Evolutionary conservation across 495 filamentous ascomycete species (phyloP), one percentile per base, ranked within the genome.

Genomic region (Glutinoglossum americanum): DNA sequence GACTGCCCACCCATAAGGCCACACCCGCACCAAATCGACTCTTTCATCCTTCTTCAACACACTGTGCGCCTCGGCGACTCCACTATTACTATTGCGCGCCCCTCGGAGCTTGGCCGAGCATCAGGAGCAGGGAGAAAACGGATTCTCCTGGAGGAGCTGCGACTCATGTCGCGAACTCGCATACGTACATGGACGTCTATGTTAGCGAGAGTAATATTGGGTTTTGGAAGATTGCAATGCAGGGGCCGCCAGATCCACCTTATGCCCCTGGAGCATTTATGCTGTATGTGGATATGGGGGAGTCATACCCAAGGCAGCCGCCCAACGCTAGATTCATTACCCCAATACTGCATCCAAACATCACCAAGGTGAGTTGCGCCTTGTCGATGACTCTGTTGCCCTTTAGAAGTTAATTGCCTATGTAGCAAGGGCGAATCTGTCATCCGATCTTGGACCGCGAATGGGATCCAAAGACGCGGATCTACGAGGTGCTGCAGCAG

Each of bases 161-260:
- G 32, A 11, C 32, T 47, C 19, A 62, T 62, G 57, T 62, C 19
- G 54, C 54, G 5, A 60, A 64, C 28, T 60, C 60, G 13, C 62
- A 64, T 44, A 28, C 37, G 1, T 62, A 55, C 41, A 54, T 60
- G 49, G 62, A 64, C 56, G 47, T 62, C 11, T 64, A 64, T 44
- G 60, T 64, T 27, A 60, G 54, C 54, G 53, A 64, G 51, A 37
- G 54, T 7, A 62, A 63, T 45, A 63, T 63, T 51, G 51, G 51
- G 8, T 63, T 63, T 51, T 63, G 62, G 62, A 63, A 63, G 54
- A 53, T 63, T 21, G 60, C 62, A 3, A 61, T 63, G 59, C 56
- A 59, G 28, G 62, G 62, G 25, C 47, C 47, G 7, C 47, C 47
- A 25, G 47, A 23, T 5, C 9, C 47, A 25, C 21, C 47, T 4